A percentile compares a stretch with the other conserved stretches of the same genome.
These are phyloP conservation scores for Aspergillus melleus DNA, from an alignment of 2,329 filamentous ascomycete genomes.

Conservation along the genomic window DNA sequence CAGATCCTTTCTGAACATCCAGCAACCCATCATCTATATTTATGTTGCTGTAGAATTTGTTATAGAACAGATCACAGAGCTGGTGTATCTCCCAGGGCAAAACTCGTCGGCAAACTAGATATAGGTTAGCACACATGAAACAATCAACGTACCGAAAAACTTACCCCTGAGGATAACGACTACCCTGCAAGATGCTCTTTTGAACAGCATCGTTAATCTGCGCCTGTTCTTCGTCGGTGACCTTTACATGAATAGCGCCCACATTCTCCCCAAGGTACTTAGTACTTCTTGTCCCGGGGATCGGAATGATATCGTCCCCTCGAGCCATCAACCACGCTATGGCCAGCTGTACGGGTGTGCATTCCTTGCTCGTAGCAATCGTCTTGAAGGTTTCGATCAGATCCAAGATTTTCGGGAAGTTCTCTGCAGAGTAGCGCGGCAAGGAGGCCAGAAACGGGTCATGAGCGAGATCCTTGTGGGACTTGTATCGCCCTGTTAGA, in stretches of 20 bases:
- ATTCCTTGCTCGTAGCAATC: conserved; percentile 56
- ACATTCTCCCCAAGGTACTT: conserved; percentile 24
- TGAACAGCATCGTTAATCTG: background rate
- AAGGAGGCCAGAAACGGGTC: conserved; percentile 49
- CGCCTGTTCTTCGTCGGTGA: background rate
- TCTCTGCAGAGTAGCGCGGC: conserved; percentile 52
- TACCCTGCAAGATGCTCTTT: background rate
- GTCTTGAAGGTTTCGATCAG: conserved; percentile 51
- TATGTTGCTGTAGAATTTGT: too few relatives aligned
- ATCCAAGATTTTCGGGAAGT: conserved; percentile 56
- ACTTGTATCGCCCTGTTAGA: conserved; percentile 53
- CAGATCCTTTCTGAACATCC: too few relatives aligned
- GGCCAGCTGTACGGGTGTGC: conserved; percentile 58
- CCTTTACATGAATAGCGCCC: background rate
- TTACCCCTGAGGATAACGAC: background rate
- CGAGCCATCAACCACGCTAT: conserved; percentile 65
- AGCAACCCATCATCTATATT: too few relatives aligned
- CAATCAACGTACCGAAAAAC: background rate
- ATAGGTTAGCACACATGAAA: background rate
- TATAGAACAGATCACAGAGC: background rate
- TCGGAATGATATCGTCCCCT: conserved; percentile 39
- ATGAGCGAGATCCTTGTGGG: conserved; percentile 47
- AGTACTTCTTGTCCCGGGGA: conserved; percentile 28
- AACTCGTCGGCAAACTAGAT: background rate
- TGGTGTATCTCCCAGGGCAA: background rate